Conservation (phyloP, 164 flowering plant genomes). For the grape (Vitis vinifera) region DNA sequence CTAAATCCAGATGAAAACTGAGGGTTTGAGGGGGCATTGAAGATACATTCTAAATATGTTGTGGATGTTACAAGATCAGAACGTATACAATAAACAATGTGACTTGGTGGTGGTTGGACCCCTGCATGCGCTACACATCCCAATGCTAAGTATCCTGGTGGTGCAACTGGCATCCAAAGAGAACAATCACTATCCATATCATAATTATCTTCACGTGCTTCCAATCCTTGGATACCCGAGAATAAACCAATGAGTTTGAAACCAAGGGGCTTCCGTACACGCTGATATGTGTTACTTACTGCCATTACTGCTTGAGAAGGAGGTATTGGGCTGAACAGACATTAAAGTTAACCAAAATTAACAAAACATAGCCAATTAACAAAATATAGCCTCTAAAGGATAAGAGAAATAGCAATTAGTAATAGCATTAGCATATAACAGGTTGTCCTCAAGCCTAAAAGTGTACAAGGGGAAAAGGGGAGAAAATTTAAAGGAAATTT, state of each 20-base stretch:
- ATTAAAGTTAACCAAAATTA: neutral
- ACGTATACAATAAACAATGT: slow-evolving; percentile 82
- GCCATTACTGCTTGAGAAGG: slow-evolving; percentile 95
- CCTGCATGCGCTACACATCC: slow-evolving; percentile 88
- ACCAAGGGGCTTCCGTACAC: slow-evolving; percentile 87
- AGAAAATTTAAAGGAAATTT: too few species aligned
- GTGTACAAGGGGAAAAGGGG: too few species aligned
- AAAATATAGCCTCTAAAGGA: neutral
- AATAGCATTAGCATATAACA: neutral
- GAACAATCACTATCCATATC: slow-evolving; percentile 58
- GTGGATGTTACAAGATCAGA: slow-evolving; percentile 86
- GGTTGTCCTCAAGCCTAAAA: too few species aligned
- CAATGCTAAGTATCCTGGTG: slow-evolving; percentile 73
- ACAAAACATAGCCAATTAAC: neutral
- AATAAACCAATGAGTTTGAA: slow-evolving; percentile 71
- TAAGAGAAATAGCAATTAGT: neutral
- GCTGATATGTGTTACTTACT: slow-evolving; percentile 85
- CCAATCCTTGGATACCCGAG: slow-evolving; percentile 48
- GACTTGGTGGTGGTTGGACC: slow-evolving; percentile 78
- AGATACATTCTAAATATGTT: slow-evolving; percentile 66
- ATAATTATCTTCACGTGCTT: slow-evolving; percentile 27
- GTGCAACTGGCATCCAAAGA: slow-evolving; percentile 92
- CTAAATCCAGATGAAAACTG: slow-evolving; percentile 65
- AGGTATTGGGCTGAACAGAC: slow-evolving; percentile 75
- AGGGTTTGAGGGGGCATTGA: slow-evolving; percentile 43